phyloP scores from a whole-genome alignment of 441 rosid genomes.

The Metrosideros polymorpha region DNA sequence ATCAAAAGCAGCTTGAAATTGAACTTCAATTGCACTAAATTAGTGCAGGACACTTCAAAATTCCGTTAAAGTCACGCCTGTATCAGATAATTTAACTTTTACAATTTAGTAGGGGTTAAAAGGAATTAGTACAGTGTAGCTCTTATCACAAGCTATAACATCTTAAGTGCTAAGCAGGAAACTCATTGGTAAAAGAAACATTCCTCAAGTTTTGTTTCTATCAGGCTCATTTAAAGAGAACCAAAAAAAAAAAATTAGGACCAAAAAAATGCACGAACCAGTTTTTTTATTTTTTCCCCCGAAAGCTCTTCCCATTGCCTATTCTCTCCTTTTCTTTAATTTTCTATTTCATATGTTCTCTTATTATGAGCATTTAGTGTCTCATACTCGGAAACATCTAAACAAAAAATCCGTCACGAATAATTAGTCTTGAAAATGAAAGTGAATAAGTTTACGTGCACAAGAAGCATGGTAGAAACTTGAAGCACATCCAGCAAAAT shows the following conservation, averaged over 20 bases:
- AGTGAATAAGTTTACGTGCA: neutral
- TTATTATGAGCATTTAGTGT: neutral
- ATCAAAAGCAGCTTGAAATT: neutral
- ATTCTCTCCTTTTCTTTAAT: neutral
- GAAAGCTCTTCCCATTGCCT: neutral
- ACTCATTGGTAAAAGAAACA: too few relatives aligned
- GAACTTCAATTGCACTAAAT: neutral
- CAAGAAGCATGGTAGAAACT: too few relatives aligned
- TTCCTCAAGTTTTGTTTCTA: too few relatives aligned
- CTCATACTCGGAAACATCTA: neutral
- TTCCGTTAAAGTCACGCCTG: neutral
- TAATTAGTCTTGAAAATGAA: neutral
- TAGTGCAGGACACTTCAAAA: neutral
- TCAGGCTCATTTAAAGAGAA: too few relatives aligned
- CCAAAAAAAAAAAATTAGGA: too few relatives aligned
- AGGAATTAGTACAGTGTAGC: too few relatives aligned
- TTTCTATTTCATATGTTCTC: neutral
- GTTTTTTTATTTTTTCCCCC: too few relatives aligned
- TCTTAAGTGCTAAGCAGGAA: too few relatives aligned
- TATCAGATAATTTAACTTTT: neutral
- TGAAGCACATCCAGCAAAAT: neutral
- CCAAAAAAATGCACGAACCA: too few relatives aligned
- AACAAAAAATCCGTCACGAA: neutral
- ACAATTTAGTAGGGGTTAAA: neutral
- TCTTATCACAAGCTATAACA: too few relatives aligned